Evolutionary conservation across 2,329 filamentous ascomycete genomes (phyloP).

Genomic region (Pseudocercospora vitis): DNA sequence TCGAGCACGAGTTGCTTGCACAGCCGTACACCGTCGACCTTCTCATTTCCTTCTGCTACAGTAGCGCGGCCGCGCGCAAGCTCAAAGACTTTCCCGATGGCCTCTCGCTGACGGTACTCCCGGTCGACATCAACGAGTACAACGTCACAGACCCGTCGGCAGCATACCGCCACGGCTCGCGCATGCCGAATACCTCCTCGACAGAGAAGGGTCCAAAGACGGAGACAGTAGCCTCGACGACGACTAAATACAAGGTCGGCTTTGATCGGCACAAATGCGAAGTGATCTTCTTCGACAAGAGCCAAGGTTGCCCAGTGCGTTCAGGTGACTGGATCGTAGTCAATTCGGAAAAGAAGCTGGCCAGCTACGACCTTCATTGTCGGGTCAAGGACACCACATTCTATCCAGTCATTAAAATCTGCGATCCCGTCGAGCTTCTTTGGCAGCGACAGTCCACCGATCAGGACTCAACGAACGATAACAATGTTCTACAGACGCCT

Average conservation of each 20-base stretch:
- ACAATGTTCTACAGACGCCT: constrained; percentile 16
- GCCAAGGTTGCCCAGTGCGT: constrained; percentile 40
- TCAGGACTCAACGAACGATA: not conserved
- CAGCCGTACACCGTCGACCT: constrained; percentile 84
- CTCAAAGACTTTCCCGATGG: constrained; percentile 59
- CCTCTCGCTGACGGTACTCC: constrained; percentile 56
- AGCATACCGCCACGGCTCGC: constrained; percentile 1
- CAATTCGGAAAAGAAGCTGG: constrained; percentile 16
- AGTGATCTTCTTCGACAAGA: constrained; percentile 42
- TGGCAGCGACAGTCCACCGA: constrained; percentile 4
- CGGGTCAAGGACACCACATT: constrained; percentile 49
- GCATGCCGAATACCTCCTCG: not conserved
- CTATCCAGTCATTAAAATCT: constrained; percentile 46
- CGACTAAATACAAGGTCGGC: constrained; percentile 28
- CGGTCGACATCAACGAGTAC: constrained; percentile 25
- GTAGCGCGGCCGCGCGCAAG: constrained; percentile 47
- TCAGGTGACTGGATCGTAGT: constrained; percentile 55
- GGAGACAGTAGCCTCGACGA: not conserved
- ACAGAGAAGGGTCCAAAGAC: not conserved
- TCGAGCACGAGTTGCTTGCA: constrained; percentile 78
- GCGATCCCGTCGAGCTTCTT: constrained; percentile 26
- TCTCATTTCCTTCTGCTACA: constrained; percentile 77
- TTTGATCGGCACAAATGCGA: constrained; percentile 43
- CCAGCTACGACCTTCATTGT: constrained; percentile 49
- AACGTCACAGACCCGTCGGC: constrained; percentile 7